Percentiles rank a stretch among this genome's conserved stretches.
phyloP scores from a whole-genome alignment of 2,329 filamentous ascomycete genomes.

The Colletotrichum gloeosporioides region DNA sequence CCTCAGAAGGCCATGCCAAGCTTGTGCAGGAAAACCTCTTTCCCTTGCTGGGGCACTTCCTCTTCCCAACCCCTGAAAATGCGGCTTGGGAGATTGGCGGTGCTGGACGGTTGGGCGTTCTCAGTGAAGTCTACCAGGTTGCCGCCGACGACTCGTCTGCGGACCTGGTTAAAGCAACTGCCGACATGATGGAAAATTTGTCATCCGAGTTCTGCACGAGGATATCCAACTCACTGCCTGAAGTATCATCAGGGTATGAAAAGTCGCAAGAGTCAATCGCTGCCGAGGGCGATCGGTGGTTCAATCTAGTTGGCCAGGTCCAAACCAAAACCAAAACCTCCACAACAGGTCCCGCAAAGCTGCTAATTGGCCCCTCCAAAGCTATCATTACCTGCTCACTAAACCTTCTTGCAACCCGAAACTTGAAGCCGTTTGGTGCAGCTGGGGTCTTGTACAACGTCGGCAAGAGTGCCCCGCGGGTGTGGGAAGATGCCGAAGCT shows the following conservation, averaged over 20 bases:
- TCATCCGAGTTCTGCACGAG: conserved; percentile 65
- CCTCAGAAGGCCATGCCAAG: conserved; percentile 46
- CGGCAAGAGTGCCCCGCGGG: conserved; percentile 35
- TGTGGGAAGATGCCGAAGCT: conserved; percentile 41
- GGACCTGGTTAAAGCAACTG: conserved; percentile 53
- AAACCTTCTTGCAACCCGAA: conserved; percentile 51
- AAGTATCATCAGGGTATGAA: conserved; percentile 79
- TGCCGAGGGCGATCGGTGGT: conserved; percentile 71
- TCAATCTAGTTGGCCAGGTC: conserved; percentile 59
- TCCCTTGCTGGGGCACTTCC: conserved; percentile 60
- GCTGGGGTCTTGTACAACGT: conserved; percentile 47
- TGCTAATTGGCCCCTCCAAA: conserved; percentile 34
- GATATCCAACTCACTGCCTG: conserved; percentile 78
- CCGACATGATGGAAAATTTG: conserved; percentile 67
- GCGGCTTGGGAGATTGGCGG: conserved; percentile 30
- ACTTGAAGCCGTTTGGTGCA: conserved; percentile 63
- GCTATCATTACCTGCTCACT: conserved; percentile 32
- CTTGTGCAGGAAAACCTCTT: conserved; percentile 58
- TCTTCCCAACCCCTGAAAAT: conserved; percentile 50
- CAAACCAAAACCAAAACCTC: conserved; percentile 32
- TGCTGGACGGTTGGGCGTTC: conserved; percentile 36
- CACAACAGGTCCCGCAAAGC: conserved; percentile 12
- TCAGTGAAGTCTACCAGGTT: conserved; percentile 54
- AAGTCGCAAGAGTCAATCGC: conserved; percentile 74
- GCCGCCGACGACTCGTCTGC: conserved; percentile 44